Conservation (phyloP, 2,329 filamentous ascomycete species). For the Monilinia polystroma region DNA sequence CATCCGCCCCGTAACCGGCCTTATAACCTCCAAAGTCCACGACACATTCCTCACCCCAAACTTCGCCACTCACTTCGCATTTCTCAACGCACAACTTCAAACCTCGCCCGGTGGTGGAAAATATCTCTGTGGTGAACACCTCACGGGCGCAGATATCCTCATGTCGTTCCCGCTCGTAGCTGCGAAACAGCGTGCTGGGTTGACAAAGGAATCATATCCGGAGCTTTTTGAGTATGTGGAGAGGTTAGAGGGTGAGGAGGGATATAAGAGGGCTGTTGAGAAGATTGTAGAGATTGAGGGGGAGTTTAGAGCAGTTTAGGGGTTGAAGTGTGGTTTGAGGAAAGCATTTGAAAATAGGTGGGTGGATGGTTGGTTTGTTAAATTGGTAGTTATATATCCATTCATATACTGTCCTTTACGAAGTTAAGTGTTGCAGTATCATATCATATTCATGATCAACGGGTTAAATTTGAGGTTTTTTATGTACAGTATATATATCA, state of each 20-base stretch:
- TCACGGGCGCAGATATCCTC: conserved; percentile 54
- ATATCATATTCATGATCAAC: too few species aligned
- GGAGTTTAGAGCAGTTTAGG: neutral
- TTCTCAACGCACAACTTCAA: conserved; percentile 51
- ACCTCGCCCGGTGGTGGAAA: conserved; percentile 46
- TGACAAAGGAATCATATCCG: conserved; percentile 47
- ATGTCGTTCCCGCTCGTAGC: conserved; percentile 52
- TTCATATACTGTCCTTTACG: too few species aligned
- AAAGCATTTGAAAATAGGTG: neutral
- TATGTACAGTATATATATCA: too few species aligned
- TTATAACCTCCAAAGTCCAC: conserved; percentile 51
- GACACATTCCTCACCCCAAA: conserved; percentile 47
- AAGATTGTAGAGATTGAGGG: conserved; percentile 41
- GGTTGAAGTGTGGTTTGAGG: neutral
- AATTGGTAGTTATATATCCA: too few species aligned
- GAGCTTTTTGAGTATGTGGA: conserved; percentile 48
- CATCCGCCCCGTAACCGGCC: conserved; percentile 60
- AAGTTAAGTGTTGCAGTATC: too few species aligned
- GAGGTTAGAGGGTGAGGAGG: conserved; percentile 45
- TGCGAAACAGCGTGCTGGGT: conserved; percentile 40
- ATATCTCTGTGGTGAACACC: conserved; percentile 49
- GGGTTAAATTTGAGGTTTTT: too few species aligned
- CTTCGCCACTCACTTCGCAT: conserved; percentile 48
- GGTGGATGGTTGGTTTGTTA: neutral
- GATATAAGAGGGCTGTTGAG: conserved; percentile 49